Conservation (phyloP, 768 basidiomycete genomes). For the Bullera alba region DNA sequence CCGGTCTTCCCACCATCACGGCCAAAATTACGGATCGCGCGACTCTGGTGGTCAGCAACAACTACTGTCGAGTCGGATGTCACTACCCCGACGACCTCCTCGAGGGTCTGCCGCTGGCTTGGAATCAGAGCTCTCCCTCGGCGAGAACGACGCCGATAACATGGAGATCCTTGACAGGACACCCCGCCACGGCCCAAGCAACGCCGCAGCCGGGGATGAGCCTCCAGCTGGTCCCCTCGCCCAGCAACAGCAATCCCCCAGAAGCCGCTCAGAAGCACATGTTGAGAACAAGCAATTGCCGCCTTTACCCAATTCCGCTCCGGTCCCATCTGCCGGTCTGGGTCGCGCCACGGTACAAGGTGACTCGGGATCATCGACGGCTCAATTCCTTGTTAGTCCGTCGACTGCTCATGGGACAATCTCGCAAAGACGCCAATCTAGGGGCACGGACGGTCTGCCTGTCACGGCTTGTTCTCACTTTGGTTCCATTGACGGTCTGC, state of each 20-base stretch:
- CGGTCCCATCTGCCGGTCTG: too few species aligned
- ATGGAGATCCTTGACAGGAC: constrained; percentile 23
- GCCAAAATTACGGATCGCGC: too few species aligned
- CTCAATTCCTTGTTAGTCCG: constrained; percentile 21
- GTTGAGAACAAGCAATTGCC: constrained; percentile 15
- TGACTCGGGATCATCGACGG: background rate
- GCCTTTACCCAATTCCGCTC: constrained; percentile 15
- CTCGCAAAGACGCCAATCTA: constrained; percentile 25
- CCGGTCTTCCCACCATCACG: too few species aligned
- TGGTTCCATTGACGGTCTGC: background rate
- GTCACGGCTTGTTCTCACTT: background rate
- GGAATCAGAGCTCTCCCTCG: too few species aligned
- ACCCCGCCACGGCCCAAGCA: constrained; percentile 3
- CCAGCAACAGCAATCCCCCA: background rate
- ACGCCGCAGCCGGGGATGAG: too few species aligned
- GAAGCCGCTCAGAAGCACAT: background rate
- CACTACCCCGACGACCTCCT: too few species aligned
- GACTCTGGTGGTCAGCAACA: too few species aligned
- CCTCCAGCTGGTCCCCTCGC: too few species aligned
- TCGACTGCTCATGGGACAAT: constrained; percentile 30
- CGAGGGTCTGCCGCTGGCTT: background rate
- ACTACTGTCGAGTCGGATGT: too few species aligned
- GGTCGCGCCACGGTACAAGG: too few species aligned
- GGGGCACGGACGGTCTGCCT: constrained; percentile 6
- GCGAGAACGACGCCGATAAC: constrained; percentile 1